Conservation (phyloP, 176 grass and related monocot species). For the Carex scoparia region DNA sequence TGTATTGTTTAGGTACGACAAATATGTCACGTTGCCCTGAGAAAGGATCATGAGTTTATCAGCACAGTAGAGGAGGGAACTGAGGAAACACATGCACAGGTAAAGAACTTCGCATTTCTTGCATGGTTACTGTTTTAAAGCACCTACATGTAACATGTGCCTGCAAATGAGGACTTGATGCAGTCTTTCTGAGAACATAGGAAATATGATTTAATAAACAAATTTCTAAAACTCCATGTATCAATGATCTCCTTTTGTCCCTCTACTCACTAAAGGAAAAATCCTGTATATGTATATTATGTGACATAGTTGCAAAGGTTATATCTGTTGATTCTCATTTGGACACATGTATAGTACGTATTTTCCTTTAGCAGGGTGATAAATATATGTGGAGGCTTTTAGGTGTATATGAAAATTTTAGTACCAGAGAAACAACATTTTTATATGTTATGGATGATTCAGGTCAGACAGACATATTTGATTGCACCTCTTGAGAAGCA, state of each 20-base stretch:
- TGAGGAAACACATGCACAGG: conserved; percentile 89
- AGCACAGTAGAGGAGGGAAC: conserved; percentile 88
- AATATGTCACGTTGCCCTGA: conserved; percentile 86
- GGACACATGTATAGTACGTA: not conserved
- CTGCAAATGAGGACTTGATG: not conserved
- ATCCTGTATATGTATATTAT: not conserved
- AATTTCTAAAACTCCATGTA: not conserved
- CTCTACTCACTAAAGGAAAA: conserved; percentile 25
- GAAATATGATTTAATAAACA: not conserved
- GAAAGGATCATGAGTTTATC: conserved; percentile 63
- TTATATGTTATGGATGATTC: conserved; percentile 34
- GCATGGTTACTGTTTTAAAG: not conserved
- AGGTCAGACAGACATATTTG: conserved; percentile 83
- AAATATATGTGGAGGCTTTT: not conserved
- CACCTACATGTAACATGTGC: not conserved
- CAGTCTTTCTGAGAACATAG: not conserved
- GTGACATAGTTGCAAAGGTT: not conserved
- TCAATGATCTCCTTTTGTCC: conserved; percentile 11
- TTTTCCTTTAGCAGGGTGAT: not conserved
- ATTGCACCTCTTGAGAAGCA: conserved; percentile 56
- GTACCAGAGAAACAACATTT: not conserved
- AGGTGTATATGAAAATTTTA: not conserved
- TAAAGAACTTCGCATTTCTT: conserved; percentile 11
- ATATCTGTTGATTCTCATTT: not conserved
- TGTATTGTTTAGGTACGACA: conserved; percentile 49